Base-by-base conservation (phyloP, 768 basidiomycete genomes). In the Coprinellus micaceus region DNA sequence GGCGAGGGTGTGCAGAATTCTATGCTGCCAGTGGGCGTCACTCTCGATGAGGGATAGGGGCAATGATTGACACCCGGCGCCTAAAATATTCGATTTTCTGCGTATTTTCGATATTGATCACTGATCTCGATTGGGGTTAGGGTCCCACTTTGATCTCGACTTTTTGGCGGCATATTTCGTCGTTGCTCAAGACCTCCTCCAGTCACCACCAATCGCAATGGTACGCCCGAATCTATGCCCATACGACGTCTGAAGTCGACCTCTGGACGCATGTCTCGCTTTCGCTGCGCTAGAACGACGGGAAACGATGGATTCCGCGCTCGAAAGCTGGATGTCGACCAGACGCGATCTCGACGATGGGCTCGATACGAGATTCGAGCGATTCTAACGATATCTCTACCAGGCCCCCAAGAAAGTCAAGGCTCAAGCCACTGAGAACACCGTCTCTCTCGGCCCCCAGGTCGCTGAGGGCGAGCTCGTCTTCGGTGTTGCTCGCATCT, bases 401-500 rank as follows among this genome's bases (percentile, higher is more conserved):
- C 77, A 93, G 91, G 76, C 91, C 61, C 91, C 91, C 71, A 93
- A 89, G 77, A 89, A 88, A 80, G 77, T 74, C 71, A 91, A 88
- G 76, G 85, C 77, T 60, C 81, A 79, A 61, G 85, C 84, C 72
- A 89, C 91, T 74, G 89, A 91, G 69, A 83, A 81, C 69, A 82
- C 90, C 63, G 91, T 94, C 69, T 86, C 88, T 53, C 91, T 97
- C 73, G 95, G 96, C 62, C 96, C 95, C 65, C 89, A 98, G 71
- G 91, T 95, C 66, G 88, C 88, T 59, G 94, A 97, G 72, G 94
- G 96, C 69, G 94, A 98, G 76, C 86, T 89, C 67, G 96, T 98
- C 41, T 98, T 96, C 69, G 96, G 96, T 63, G 94, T 98, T 59
- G 97, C 97, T 11, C 96, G 96, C 81, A 98, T 98, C 78, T 98